Percentiles rank a stretch among this genome's conserved stretches.
Conservation (phyloP, 2,329 filamentous ascomycete species). For the Lasiodiplodia gonubiensis region DNA sequence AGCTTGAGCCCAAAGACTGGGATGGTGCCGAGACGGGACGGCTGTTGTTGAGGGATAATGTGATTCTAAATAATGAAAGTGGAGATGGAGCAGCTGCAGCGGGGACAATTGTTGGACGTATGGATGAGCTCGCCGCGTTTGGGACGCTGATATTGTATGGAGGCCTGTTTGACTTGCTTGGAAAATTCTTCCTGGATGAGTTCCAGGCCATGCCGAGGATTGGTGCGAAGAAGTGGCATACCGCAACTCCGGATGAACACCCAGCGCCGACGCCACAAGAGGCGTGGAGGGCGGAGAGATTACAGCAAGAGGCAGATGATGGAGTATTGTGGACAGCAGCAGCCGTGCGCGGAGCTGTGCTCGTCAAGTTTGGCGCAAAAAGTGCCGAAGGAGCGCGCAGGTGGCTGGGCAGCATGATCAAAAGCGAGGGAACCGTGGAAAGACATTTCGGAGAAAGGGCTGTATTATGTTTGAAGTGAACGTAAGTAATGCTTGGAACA, state of each 20-base stretch:
- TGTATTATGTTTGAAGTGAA: constrained; percentile 64
- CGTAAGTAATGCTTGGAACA: not conserved
- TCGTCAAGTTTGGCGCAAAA: constrained; percentile 87
- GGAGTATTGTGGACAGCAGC: constrained; percentile 47
- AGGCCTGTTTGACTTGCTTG: constrained; percentile 67
- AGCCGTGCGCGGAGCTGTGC: constrained; percentile 67
- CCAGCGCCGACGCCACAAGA: constrained; percentile 40
- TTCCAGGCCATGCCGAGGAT: constrained; percentile 81
- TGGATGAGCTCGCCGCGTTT: constrained; percentile 77
- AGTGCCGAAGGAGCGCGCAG: constrained; percentile 79
- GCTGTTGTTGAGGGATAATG: constrained; percentile 82
- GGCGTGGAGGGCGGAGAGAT: constrained; percentile 58
- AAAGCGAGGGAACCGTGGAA: constrained; percentile 73
- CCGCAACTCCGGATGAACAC: constrained; percentile 40
- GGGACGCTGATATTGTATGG: constrained; percentile 87
- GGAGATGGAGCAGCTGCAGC: not conserved
- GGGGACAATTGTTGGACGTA: constrained; percentile 54
- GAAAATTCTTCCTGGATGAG: constrained; percentile 76
- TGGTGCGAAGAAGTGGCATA: constrained; percentile 77
- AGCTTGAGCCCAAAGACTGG: constrained; percentile 16
- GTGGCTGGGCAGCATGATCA: constrained; percentile 80
- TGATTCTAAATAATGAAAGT: constrained; percentile 64
- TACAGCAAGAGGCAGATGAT: constrained; percentile 60
- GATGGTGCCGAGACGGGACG: constrained; percentile 46
- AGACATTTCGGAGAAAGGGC: constrained; percentile 79